phyloP scores from a whole-genome alignment of 306 rosid genomes.

The Abrus pulchellus region DNA sequence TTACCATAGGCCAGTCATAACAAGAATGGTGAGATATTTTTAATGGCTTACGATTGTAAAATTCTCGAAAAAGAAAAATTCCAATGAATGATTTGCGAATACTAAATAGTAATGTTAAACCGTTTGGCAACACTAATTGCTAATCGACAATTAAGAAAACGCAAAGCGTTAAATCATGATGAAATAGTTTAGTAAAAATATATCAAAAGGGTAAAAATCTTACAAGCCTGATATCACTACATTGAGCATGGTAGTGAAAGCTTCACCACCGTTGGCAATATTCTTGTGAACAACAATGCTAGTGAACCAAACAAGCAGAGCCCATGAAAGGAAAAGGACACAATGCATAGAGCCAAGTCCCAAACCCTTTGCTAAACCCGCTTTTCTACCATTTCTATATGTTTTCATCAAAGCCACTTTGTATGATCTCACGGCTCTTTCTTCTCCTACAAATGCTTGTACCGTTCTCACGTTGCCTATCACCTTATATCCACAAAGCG shows the following conservation, averaged over 20 bases:
- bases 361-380: constrained; percentile 89
- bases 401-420: constrained; percentile 70
- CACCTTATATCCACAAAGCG: constrained; percentile 54
- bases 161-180: not conserved
- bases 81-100: not conserved
- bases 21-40: not conserved
- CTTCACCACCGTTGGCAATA: constrained; percentile 86
- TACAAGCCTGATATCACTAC: constrained; percentile 96
- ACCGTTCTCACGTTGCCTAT: constrained; percentile 91
- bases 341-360: constrained; percentile 89
- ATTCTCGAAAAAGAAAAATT: not conserved
- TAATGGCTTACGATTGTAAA: not conserved
- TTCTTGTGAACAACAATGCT: constrained; percentile 88
- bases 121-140: not conserved
- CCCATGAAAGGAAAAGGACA: constrained; percentile 90
- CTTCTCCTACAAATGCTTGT: constrained; percentile 94
- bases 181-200: not conserved
- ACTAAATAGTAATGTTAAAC: too few relatives aligned
- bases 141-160: not conserved
- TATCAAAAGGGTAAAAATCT: constrained; percentile 46
- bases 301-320: constrained; percentile 88
- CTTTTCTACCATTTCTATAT: constrained; percentile 74
- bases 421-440: constrained; percentile 77
- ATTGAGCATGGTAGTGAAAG: constrained; percentile 96
- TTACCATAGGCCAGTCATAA: not conserved